Conservation (phyloP, 768 basidiomycete species). For the Russula brevipes region DNA sequence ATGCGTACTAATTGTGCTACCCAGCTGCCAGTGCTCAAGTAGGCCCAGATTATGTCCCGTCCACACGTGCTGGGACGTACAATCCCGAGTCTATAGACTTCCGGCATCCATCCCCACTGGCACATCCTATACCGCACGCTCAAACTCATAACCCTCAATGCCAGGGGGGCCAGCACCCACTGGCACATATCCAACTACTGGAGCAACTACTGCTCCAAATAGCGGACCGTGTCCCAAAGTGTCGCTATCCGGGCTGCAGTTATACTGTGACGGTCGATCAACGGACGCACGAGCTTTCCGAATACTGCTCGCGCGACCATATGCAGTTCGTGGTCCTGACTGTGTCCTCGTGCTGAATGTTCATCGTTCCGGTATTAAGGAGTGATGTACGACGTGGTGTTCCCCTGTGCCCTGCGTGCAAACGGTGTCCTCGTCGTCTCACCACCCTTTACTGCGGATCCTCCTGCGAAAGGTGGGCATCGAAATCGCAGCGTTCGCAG, state of each 20-base stretch:
- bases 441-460: constrained; percentile 7
- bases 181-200: no score
- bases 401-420: constrained; percentile 7
- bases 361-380: background rate
- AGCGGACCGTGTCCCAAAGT: background rate
- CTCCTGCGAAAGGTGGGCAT: constrained; percentile 5
- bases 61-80: background rate
- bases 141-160: background rate
- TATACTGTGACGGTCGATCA: background rate
- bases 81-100: background rate
- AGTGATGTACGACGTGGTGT: background rate
- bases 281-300: background rate
- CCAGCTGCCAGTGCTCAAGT: background rate
- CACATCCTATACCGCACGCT: background rate
- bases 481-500: background rate
- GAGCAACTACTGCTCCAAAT: no score
- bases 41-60: background rate
- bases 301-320: constrained; percentile 6
- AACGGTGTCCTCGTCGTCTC: background rate
- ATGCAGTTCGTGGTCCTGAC: constrained; percentile 6
- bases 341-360: background rate
- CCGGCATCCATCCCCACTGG: background rate
- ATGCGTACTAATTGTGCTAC: background rate
- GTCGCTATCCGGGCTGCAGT: background rate
- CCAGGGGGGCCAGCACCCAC: no score